Evolutionary conservation across 805 yeast species (phyloP).

Genomic region (Kregervanrija fluxuum): DNA sequence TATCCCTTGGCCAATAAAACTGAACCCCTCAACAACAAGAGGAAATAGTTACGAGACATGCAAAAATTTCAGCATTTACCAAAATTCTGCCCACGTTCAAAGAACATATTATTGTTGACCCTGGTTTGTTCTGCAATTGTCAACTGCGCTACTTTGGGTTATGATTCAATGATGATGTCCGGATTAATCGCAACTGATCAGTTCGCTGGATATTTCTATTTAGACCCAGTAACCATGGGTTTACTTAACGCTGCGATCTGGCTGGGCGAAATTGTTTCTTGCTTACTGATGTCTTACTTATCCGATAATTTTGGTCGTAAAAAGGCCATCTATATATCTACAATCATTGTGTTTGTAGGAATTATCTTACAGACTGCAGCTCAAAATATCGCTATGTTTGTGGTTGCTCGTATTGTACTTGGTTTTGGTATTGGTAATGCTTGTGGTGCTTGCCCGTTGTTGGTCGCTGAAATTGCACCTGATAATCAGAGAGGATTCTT

Average conservation of each 20-base stretch:
- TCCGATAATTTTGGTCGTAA: constrained; percentile 17
- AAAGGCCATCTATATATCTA: constrained; percentile 14
- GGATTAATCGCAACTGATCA: constrained; percentile 4
- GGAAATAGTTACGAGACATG: too few species aligned
- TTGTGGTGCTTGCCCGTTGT: constrained; percentile 20
- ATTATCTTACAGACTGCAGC: constrained; percentile 28
- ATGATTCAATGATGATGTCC: constrained; percentile 8
- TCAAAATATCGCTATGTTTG: constrained; percentile 25
- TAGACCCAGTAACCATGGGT: constrained; percentile 1
- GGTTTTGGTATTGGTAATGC: constrained; percentile 24
- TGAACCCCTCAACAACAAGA: too few species aligned
- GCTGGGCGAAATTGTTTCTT: constrained; percentile 5
- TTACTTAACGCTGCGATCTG: constrained; percentile 8
- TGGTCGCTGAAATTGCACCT: constrained; percentile 25
- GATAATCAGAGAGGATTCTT: constrained; percentile 20
- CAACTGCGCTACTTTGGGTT: constrained; percentile 8
- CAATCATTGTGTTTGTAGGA: constrained; percentile 18
- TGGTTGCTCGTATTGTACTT: constrained; percentile 25
- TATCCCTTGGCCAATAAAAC: too few species aligned
- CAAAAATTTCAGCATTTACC: too few species aligned
- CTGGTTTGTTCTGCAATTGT: neutral
- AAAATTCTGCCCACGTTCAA: too few species aligned
- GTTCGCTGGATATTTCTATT: constrained; percentile 5
- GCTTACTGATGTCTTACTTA: neutral
- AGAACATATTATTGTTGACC: too few species aligned